Evolutionary conservation across 1,139 yeast species (phyloP).

Genomic region (Candida sanyaensis): DNA sequence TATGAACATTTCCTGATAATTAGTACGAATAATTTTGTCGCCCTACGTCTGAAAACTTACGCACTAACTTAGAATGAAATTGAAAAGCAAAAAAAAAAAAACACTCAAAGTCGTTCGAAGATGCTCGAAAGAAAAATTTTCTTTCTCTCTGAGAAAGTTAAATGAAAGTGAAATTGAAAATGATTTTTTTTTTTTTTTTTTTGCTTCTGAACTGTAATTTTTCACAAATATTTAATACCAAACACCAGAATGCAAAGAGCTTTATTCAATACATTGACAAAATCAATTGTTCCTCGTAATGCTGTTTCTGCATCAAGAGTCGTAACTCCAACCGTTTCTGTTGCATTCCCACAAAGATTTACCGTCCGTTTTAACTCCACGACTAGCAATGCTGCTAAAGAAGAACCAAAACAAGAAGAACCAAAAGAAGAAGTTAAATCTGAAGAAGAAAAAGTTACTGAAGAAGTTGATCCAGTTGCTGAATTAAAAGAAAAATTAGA

Average conservation of each 20-base stretch:
- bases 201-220: not conserved
- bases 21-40: too few relatives aligned
- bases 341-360: slow-evolving; percentile 14
- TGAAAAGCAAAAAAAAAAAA: too few relatives aligned
- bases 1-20: too few relatives aligned
- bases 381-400: slow-evolving; percentile 16
- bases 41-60: too few relatives aligned
- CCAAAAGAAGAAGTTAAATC: slow-evolving; percentile 8
- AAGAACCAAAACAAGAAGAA: slow-evolving; percentile 7
- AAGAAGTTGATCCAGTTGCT: slow-evolving; percentile 28
- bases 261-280: slow-evolving; percentile 25
- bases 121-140: slow-evolving; percentile 1
- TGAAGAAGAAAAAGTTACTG: slow-evolving; percentile 16
- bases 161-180: not conserved
- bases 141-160: not conserved
- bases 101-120: not conserved
- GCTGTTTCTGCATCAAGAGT: slow-evolving; percentile 18
- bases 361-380: slow-evolving; percentile 26
- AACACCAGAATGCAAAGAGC: slow-evolving; percentile 32
- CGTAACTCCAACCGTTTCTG: slow-evolving; percentile 19
- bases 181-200: not conserved
- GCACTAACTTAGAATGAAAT: too few relatives aligned
- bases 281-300: slow-evolving; percentile 25
- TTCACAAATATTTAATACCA: slow-evolving; percentile 1
- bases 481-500: slow-evolving; percentile 58